Evolutionary conservation across 1,139 yeast species (phyloP), one percentile per base, ranked within the genome.

Genomic region (Blastobotrys proliferans): DNA sequence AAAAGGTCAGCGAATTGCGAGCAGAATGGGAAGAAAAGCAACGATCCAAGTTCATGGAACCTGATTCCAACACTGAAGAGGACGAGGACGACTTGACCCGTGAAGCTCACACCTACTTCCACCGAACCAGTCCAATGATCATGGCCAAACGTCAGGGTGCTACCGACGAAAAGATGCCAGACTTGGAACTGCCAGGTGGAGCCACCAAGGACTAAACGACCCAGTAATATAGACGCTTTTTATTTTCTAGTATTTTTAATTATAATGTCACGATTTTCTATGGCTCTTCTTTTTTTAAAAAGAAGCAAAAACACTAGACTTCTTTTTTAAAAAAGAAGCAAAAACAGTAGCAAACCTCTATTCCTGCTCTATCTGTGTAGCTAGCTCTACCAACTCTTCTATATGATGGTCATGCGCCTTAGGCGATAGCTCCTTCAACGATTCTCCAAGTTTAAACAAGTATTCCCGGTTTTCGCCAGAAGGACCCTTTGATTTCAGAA

Each of bases 381-480:
- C 41, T 17, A 38, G 17, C 10, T 31, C n/a, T 9, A 58, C 63
- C 29, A 69, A 51, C 25, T 64, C 67, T 16, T 54, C 51, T 1
- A 71, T 64, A 51, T 69, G 71, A 27, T 46, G 51, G 46, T 68
- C 73, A 9, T 52, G 48, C 6, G 63, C 57, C 13, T 52, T 56
- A 1, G 66, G 64, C 38, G 73, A 77, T 38, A 83, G 62, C 9
- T 68, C 68, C 30, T 68, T 55, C 28, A 87, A 70, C 0, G 90
- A 75, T 4, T 67, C 62, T 35, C 73, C 72, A 43, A 88, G 67
- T 38, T 70, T 67, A 35, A 66, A 60, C 48, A 90, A 64, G 58
- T 90, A 90, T 56, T 85, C 95, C 37, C 67, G 63, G 59, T 90
- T 90, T 17, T 72, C 70, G 0, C 97, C 97, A 55, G 94, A 82